Evolutionary conservation across 441 rosid genomes (phyloP).

Genomic region (Lagerstroemia fauriei): DNA sequence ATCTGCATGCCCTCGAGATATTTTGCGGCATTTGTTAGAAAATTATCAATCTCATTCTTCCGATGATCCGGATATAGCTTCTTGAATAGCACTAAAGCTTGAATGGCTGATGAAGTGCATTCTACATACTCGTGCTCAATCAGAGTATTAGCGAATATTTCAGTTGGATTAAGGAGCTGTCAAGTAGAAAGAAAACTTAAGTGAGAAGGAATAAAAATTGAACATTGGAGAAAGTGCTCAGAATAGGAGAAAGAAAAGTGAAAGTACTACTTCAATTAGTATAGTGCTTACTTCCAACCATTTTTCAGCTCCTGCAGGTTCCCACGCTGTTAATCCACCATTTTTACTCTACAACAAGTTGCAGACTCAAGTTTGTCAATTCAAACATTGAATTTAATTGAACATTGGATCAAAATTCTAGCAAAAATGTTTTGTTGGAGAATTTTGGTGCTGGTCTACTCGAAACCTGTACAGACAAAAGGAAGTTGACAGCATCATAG

Average conservation of each 20-base stretch:
- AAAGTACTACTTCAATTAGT: background rate
- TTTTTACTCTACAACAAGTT: conserved; percentile 52
- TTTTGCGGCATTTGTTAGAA: conserved; percentile 4
- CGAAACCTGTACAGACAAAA: conserved; percentile 61
- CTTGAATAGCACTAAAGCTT: conserved; percentile 6
- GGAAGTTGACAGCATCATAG: conserved; percentile 62
- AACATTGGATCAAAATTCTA: background rate
- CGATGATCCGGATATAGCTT: conserved; percentile 7
- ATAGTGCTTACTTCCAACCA: conserved; percentile 68
- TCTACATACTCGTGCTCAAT: conserved; percentile 48
- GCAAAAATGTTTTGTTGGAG: background rate
- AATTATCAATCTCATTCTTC: conserved; percentile 24
- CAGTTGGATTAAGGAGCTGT: conserved; percentile 72
- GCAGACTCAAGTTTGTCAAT: background rate
- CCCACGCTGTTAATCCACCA: conserved; percentile 77
- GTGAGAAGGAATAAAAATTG: background rate
- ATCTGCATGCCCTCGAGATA: conserved; percentile 25
- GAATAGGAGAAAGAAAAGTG: background rate
- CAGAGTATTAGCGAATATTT: conserved; percentile 60
- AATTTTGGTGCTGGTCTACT: background rate
- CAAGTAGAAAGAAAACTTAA: background rate
- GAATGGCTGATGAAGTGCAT: background rate
- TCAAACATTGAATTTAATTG: background rate
- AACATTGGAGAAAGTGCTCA: background rate
- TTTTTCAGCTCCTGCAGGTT: conserved; percentile 59